Conservation (phyloP, 1,284 basidiomycete species). For the Cerrena zonata region DNA sequence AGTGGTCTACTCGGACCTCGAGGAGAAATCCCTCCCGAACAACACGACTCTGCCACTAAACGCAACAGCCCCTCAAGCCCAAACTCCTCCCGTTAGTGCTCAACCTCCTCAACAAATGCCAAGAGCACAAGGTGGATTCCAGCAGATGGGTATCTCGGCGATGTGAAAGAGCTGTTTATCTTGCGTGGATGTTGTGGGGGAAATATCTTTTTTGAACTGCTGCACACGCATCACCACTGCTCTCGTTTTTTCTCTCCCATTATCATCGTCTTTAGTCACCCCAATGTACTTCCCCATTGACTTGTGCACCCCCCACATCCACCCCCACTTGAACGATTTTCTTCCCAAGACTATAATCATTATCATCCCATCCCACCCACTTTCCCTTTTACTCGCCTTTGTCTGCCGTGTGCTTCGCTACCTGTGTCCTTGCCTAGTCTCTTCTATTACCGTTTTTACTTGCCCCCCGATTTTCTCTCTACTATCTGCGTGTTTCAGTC, state of each 20-base stretch:
- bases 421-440: neutral
- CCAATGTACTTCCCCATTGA: no score
- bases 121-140: constrained; percentile 25
- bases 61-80: neutral
- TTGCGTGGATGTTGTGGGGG: neutral
- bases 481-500: neutral
- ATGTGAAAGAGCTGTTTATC: constrained; percentile 20
- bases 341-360: no score
- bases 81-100: neutral
- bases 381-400: neutral
- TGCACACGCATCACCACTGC: neutral
- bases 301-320: no score
- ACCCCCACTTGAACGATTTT: no score
- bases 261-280: no score
- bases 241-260: no score
- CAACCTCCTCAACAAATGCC: constrained; percentile 31
- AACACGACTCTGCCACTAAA: constrained; percentile 47
- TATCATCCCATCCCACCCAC: no score
- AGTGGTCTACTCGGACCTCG: constrained; percentile 79
- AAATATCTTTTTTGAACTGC: neutral
- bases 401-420: neutral
- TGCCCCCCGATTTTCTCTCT: neutral
- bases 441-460: neutral
- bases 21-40: constrained; percentile 70
- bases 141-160: constrained; percentile 32